These are phyloP conservation scores for Mortierella sp. DNA, from an alignment of 371 early-diverging fungal genomes.

Conservation along the genomic window DNA sequence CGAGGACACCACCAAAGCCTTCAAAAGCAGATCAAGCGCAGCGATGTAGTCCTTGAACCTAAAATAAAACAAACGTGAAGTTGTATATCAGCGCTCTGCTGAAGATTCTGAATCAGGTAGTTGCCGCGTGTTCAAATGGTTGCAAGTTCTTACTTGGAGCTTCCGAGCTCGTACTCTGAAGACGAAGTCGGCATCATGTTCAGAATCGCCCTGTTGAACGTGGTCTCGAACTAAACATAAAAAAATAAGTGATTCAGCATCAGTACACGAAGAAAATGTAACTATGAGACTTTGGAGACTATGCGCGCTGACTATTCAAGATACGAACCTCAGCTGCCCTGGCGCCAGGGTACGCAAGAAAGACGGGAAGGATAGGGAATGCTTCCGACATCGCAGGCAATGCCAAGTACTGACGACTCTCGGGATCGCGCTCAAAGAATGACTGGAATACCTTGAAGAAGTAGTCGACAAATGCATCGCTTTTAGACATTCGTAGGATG, in stretches of 20 bases:
- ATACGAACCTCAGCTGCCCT: conserved; percentile 35
- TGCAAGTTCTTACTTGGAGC: conserved; percentile 50
- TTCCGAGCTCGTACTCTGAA: conserved; percentile 60
- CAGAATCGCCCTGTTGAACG: conserved; percentile 38
- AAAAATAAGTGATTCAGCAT: neutral
- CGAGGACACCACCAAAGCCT: conserved; percentile 61
- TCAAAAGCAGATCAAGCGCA: conserved; percentile 67
- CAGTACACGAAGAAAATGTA: neutral
- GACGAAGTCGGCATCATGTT: conserved; percentile 69
- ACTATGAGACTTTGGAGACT: neutral
- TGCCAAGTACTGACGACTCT: conserved; percentile 38
- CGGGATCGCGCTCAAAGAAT: conserved; percentile 49
- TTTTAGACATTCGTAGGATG: conserved; percentile 60
- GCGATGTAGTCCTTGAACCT: conserved; percentile 70
- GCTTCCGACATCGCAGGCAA: conserved; percentile 51
- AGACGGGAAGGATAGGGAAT: conserved; percentile 45
- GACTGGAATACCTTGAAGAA: conserved; percentile 50
- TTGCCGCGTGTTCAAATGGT: neutral
- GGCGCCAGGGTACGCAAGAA: conserved; percentile 39
- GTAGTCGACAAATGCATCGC: conserved; percentile 44
- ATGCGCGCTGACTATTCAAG: neutral
- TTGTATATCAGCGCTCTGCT: neutral
- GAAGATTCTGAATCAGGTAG: neutral
- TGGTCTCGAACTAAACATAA: conserved; percentile 35
- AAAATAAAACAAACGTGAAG: neutral